A percentile compares a stretch with the other conserved stretches of the same genome.
These are phyloP conservation scores for Fomitopsis pulvina DNA, from an alignment of 768 basidiomycete species.

Conservation along the genomic window DNA sequence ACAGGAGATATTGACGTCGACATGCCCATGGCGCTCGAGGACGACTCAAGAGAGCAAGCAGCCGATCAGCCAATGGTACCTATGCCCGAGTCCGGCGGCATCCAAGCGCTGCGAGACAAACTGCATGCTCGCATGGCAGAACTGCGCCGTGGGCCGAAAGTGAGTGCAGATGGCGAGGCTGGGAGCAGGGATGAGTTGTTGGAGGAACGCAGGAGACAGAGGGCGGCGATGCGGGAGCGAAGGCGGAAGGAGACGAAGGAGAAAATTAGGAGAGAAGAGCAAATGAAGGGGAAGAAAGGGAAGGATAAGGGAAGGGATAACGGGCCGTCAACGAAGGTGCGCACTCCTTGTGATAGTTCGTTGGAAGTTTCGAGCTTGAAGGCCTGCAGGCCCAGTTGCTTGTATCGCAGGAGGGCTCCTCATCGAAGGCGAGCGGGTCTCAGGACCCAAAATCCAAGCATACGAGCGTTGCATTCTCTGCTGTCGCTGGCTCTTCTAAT, in stretches of 20 bases:
- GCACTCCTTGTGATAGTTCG: constrained; percentile 6
- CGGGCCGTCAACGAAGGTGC: constrained; percentile 49
- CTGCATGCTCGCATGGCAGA: constrained; percentile 67
- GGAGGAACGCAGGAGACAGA: constrained; percentile 68
- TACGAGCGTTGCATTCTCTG: constrained; percentile 69
- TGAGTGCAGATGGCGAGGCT: constrained; percentile 29
- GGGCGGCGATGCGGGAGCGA: constrained; percentile 80
- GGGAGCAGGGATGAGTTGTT: constrained; percentile 75
- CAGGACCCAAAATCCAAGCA: constrained; percentile 33
- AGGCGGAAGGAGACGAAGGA: constrained; percentile 83
- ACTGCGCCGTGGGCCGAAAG: constrained; percentile 38
- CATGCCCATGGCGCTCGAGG: constrained; percentile 31
- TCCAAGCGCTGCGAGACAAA: constrained; percentile 60
- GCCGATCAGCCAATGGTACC: constrained; percentile 41
- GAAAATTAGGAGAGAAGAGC: constrained; percentile 64
- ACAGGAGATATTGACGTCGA: constrained; percentile 33
- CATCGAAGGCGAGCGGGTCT: constrained; percentile 21
- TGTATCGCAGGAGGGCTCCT: constrained; percentile 45
- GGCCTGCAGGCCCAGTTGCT: constrained; percentile 57
- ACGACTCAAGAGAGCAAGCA: constrained; percentile 23
- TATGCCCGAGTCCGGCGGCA: constrained; percentile 59
- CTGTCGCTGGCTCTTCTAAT: constrained; percentile 36
- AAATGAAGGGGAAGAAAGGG: constrained; percentile 42
- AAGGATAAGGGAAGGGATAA: constrained; percentile 35
- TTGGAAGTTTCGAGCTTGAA: background rate